phyloP scores from a whole-genome alignment of 495 filamentous ascomycete species.

The Paragyromitra xinjiangensis region DNA sequence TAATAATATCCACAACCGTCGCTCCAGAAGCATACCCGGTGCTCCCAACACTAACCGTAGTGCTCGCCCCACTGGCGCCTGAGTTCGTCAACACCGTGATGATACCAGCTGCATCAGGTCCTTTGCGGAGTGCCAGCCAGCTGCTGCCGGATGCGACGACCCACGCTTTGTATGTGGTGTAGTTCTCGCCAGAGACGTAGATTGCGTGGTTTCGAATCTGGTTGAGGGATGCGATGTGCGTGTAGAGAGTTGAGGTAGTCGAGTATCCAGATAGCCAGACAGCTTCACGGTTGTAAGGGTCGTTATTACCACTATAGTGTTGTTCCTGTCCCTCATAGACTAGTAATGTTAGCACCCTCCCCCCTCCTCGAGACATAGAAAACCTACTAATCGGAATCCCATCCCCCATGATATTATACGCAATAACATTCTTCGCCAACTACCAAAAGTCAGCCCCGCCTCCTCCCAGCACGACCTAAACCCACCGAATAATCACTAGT shows the following conservation, averaged over 20 bases:
- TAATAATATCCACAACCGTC: conserved; percentile 64
- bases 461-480: not conserved
- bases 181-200: conserved; percentile 59
- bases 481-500: conserved; percentile 62
- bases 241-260: conserved; percentile 68
- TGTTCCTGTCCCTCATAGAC: conserved; percentile 79
- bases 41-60: conserved; percentile 62
- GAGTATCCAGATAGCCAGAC: conserved; percentile 73
- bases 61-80: conserved; percentile 62
- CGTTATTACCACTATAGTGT: conserved; percentile 66
- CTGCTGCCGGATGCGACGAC: conserved; percentile 67
- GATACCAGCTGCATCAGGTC: conserved; percentile 64
- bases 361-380: conserved; percentile 42
- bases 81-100: conserved; percentile 70
- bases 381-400: conserved; percentile 67
- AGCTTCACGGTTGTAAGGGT: conserved; percentile 75
- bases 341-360: conserved; percentile 7
- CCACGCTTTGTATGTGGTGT: conserved; percentile 65
- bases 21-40: conserved; percentile 60
- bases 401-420: conserved; percentile 75
- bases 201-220: conserved; percentile 69
- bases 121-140: conserved; percentile 74
- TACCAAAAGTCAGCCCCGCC: conserved; percentile 52
- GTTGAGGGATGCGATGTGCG: conserved; percentile 67
- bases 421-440: conserved; percentile 71